Percentiles rank a stretch among this genome's conserved stretches.
These are phyloP conservation scores for Rhododendron henanense DNA, from an alignment of 148 eudicot species.

Conservation along the genomic window DNA sequence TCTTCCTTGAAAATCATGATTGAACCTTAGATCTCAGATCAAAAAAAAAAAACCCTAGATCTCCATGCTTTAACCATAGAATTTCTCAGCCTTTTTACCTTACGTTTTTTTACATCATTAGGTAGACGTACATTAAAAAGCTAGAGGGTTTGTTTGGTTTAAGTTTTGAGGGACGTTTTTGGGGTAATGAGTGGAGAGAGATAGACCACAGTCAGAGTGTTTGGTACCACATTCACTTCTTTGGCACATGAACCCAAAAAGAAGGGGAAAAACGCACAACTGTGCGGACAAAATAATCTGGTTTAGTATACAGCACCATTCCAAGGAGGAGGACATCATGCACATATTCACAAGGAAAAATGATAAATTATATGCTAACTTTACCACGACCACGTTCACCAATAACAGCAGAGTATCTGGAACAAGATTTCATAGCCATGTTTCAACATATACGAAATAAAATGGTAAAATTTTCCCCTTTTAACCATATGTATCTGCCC, in stretches of 20 bases:
- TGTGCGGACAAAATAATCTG: background rate
- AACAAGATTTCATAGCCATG: background rate
- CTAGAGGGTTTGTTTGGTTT: background rate
- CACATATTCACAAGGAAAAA: background rate
- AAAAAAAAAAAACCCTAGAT: background rate
- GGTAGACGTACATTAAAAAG: background rate
- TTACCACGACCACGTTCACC: background rate
- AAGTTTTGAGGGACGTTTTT: background rate
- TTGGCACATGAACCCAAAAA: background rate
- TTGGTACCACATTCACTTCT: background rate
- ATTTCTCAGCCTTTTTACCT: background rate
- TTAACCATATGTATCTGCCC: background rate
- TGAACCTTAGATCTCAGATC: background rate
- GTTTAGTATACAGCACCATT: background rate
- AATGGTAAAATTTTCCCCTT: background rate
- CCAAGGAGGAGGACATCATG: background rate
- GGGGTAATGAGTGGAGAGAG: background rate
- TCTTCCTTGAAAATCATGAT: background rate
- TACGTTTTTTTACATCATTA: background rate
- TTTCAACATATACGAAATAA: background rate
- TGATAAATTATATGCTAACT: background rate
- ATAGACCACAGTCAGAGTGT: background rate
- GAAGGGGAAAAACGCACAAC: background rate
- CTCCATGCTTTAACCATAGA: background rate
- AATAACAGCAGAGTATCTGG: background rate